Conservation (phyloP, 73 alveolate genomes). For the Paraurostyla sp. region DNA sequence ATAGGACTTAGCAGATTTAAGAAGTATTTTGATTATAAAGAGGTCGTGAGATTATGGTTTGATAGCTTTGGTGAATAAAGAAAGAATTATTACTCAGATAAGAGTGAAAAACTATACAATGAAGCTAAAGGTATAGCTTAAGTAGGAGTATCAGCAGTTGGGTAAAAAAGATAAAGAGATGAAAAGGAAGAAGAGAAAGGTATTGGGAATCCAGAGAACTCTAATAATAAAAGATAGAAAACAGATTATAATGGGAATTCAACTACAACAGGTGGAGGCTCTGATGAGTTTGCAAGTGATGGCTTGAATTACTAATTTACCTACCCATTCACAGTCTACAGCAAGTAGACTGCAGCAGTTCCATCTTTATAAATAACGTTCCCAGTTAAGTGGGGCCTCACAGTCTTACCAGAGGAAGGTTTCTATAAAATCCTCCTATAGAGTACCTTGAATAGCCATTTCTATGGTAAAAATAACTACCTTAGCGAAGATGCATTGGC, state of each 20-base stretch:
- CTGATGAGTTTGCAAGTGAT: too few relatives aligned
- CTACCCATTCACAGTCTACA: neutral
- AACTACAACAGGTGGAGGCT: too few relatives aligned
- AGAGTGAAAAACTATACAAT: neutral
- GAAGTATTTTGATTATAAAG: neutral
- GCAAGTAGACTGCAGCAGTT: neutral
- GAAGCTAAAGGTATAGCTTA: neutral
- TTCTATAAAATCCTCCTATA: neutral
- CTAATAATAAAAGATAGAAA: neutral
- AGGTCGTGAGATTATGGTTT: constrained; percentile 3
- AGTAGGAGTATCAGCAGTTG: neutral
- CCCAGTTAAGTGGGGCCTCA: neutral
- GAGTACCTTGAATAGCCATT: neutral
- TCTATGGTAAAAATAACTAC: neutral
- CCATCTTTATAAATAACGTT: neutral
- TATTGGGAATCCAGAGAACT: neutral
- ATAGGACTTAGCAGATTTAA: neutral
- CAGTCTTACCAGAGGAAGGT: constrained; percentile 5
- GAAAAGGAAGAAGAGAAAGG: neutral
- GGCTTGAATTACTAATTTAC: neutral
- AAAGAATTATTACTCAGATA: neutral
- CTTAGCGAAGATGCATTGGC: neutral
- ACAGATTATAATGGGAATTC: too few relatives aligned
- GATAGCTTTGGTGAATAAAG: neutral
- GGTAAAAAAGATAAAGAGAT: neutral